A percentile compares a stretch with the other conserved stretches of the same genome.
These are phyloP conservation scores for Xylaria sp. DNA, from an alignment of 2,329 filamentous ascomycete genomes.

Conservation along the genomic window DNA sequence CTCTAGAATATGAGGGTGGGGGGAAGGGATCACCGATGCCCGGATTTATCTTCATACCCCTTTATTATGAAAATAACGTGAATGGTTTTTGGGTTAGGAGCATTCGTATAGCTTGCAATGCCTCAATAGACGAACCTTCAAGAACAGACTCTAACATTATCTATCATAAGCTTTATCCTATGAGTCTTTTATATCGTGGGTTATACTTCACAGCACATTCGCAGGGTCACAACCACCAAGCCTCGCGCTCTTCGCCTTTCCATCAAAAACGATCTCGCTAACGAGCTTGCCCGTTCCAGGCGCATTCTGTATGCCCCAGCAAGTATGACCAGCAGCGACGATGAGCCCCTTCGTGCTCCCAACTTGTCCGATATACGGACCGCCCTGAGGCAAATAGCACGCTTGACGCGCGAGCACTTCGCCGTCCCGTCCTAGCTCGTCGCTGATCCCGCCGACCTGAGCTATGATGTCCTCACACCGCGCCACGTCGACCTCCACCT, in stretches of 20 bases:
- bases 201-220: slow-evolving; percentile 48
- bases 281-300: slow-evolving; percentile 76
- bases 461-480: slow-evolving; percentile 76
- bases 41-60: too few species aligned
- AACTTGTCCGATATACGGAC: slow-evolving; percentile 76
- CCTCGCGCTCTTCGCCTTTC: slow-evolving; percentile 66
- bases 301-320: slow-evolving; percentile 85
- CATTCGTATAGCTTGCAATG: too few species aligned
- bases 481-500: slow-evolving; percentile 71
- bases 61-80: too few species aligned
- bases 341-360: slow-evolving; percentile 67
- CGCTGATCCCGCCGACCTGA: slow-evolving; percentile 64
- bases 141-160: neutral
- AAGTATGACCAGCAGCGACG: slow-evolving; percentile 79
- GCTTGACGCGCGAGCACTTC: slow-evolving; percentile 73
- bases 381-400: slow-evolving; percentile 79
- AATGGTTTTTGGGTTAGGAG: too few species aligned
- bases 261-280: slow-evolving; percentile 72
- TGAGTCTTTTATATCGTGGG: too few species aligned
- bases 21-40: too few species aligned
- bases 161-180: neutral
- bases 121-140: too few species aligned
- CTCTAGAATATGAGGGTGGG: neutral
- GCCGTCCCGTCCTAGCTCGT: slow-evolving; percentile 65
- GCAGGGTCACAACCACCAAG: slow-evolving; percentile 66